Percentiles rank a stretch among this genome's conserved stretches.
These are phyloP conservation scores for Fistulinella prunicolor DNA, from an alignment of 768 basidiomycete genomes.

Conservation along the genomic window DNA sequence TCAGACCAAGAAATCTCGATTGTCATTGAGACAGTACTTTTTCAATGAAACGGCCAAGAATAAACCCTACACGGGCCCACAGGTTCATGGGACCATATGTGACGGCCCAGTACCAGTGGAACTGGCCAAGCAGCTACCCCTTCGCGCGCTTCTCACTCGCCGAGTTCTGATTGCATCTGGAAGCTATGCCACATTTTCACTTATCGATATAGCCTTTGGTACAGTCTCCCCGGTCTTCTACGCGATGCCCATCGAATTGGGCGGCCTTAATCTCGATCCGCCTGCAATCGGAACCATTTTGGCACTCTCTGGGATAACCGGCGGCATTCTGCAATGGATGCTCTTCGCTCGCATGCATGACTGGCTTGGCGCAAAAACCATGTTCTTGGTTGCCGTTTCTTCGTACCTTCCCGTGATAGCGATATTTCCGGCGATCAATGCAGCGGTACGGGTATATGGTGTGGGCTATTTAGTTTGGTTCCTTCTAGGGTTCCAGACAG, in stretches of 20 bases:
- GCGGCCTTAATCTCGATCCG: slow-evolving; percentile 28
- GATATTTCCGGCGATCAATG: slow-evolving; percentile 43
- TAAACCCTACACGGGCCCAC: neutral
- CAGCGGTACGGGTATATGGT: slow-evolving; percentile 37
- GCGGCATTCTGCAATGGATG: slow-evolving; percentile 52
- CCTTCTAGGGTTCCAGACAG: slow-evolving; percentile 47
- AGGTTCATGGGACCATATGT: neutral
- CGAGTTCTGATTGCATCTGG: slow-evolving; percentile 54
- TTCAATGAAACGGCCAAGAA: slow-evolving; percentile 7
- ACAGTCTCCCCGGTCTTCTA: slow-evolving; percentile 39
- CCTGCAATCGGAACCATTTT: slow-evolving; percentile 31
- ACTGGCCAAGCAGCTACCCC: slow-evolving; percentile 35
- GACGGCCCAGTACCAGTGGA: neutral
- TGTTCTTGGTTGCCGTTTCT: slow-evolving; percentile 50
- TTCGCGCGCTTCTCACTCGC: slow-evolving; percentile 46
- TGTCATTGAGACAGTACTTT: slow-evolving; percentile 18
- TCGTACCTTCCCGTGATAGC: slow-evolving; percentile 45
- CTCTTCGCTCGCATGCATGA: slow-evolving; percentile 59
- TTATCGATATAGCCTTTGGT: slow-evolving; percentile 62
- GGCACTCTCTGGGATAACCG: slow-evolving; percentile 21
- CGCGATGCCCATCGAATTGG: slow-evolving; percentile 29
- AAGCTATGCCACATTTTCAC: slow-evolving; percentile 59
- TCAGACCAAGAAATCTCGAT: slow-evolving; percentile 15
- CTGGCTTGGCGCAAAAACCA: slow-evolving; percentile 54
- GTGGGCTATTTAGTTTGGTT: slow-evolving; percentile 45